Conservation (phyloP, 2,329 filamentous ascomycete genomes). For the Diaporthe ilicicola region DNA sequence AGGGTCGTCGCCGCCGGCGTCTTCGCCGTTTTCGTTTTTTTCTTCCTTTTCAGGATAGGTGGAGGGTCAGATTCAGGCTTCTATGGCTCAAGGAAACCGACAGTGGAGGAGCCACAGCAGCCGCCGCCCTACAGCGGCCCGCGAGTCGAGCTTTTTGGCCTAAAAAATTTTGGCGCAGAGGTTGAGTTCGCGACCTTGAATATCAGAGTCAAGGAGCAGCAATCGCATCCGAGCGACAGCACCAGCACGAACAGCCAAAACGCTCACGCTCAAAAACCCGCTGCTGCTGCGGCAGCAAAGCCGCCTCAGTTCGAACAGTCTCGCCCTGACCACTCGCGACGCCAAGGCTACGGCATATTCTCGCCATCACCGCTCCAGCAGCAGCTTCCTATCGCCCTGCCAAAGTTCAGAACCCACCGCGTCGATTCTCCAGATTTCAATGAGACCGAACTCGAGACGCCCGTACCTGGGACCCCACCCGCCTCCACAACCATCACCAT, state of each 20-base stretch:
- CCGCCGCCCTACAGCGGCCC: conserved; percentile 23
- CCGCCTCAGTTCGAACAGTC: neutral
- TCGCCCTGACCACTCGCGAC: neutral
- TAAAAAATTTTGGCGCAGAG: conserved; percentile 22
- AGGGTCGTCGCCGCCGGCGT: conserved; percentile 20
- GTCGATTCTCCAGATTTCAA: conserved; percentile 29
- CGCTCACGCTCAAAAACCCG: neutral
- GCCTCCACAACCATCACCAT: conserved; percentile 28
- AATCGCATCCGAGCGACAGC: neutral
- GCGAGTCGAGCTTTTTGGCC: conserved; percentile 30
- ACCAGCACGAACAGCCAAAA: neutral
- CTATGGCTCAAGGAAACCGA: conserved; percentile 1
- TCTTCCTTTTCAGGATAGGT: conserved; percentile 25
- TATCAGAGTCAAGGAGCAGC: conserved; percentile 28
- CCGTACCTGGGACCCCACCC: conserved; percentile 24
- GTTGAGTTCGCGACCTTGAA: conserved; percentile 29
- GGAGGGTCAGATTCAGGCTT: conserved; percentile 5
- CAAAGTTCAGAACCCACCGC: conserved; percentile 26
- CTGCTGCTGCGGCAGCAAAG: neutral
- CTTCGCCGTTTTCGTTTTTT: conserved; percentile 23
- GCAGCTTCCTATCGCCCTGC: conserved; percentile 31
- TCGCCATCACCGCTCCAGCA: conserved; percentile 27
- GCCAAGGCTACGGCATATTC: conserved; percentile 7
- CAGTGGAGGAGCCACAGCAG: neutral
- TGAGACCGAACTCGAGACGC: conserved; percentile 16